Conservation (phyloP, 1,284 basidiomycete species). For the Microbotryomycetes sp. region DNA sequence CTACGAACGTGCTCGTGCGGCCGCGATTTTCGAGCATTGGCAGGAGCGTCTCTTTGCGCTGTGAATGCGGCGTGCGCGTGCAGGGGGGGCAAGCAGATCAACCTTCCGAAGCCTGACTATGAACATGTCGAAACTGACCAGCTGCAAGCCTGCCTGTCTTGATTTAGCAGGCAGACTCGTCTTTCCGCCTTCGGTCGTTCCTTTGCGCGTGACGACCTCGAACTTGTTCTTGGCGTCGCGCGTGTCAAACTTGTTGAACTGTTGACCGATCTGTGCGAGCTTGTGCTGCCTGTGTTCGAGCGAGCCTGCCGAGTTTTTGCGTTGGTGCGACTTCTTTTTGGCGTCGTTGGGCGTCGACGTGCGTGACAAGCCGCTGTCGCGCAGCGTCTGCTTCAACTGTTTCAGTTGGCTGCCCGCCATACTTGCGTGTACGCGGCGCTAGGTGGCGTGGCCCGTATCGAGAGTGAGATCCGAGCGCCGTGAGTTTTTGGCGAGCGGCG, state of each 20-base stretch:
- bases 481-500: no score
- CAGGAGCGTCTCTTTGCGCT: conserved; percentile 59
- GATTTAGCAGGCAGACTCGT: conserved; percentile 74
- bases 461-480: no score
- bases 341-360: conserved; percentile 52
- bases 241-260: conserved; percentile 88
- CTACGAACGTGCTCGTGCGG: conserved; percentile 79
- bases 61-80: not conserved
- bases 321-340: conserved; percentile 48
- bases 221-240: conserved; percentile 63
- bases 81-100: not conserved
- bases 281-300: conserved; percentile 42
- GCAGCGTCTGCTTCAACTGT: conserved; percentile 77
- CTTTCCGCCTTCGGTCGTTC: conserved; percentile 74
- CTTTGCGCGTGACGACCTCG: conserved; percentile 49
- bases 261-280: conserved; percentile 72
- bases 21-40: conserved; percentile 70
- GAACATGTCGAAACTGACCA: conserved; percentile 53
- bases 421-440: no score
- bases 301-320: conserved; percentile 39
- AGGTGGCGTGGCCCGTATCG: no score
- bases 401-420: conserved; percentile 62
- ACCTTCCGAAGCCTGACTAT: not conserved
- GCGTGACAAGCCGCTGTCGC: conserved; percentile 63
- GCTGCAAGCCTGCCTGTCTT: conserved; percentile 81